phyloP scores from a whole-genome alignment of 768 basidiomycete genomes.

The Suillus lakei region DNA sequence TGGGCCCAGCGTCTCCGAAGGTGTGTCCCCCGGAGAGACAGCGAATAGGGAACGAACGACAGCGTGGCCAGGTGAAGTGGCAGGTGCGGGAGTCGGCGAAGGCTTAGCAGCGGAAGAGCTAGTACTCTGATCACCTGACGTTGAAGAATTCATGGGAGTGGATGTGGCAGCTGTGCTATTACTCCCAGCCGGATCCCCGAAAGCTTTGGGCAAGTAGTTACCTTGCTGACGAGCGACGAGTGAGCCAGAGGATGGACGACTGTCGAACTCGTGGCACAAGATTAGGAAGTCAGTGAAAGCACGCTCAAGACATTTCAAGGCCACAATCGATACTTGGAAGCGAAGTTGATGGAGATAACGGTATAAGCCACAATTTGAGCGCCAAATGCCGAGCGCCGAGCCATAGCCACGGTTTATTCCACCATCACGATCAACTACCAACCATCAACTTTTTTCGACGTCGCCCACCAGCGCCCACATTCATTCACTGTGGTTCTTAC shows the following conservation, averaged over 20 bases:
- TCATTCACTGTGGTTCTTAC: too few species aligned
- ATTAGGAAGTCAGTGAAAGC: constrained; percentile 31
- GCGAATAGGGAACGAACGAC: background rate
- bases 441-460: too few species aligned
- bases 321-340: background rate
- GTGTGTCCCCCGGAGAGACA: background rate
- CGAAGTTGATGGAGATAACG: background rate
- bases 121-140: background rate
- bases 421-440: too few species aligned
- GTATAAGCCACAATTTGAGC: background rate
- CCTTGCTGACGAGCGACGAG: constrained; percentile 30
- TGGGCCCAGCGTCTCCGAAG: background rate
- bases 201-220: constrained; percentile 8
- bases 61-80: constrained; percentile 6
- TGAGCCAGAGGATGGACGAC: constrained; percentile 7
- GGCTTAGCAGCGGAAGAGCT: background rate
- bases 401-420: too few species aligned
- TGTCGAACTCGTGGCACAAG: constrained; percentile 28
- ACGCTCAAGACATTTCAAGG: constrained; percentile 7
- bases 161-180: background rate
- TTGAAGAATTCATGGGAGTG: background rate
- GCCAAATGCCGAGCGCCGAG: background rate
- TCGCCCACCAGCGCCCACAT: too few species aligned
- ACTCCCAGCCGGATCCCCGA: background rate
- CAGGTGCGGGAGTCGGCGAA: background rate